Evolutionary conservation across 345 rosid species (phyloP), one percentile per base, ranked within the genome.

Genomic region (Geranium brycei): DNA sequence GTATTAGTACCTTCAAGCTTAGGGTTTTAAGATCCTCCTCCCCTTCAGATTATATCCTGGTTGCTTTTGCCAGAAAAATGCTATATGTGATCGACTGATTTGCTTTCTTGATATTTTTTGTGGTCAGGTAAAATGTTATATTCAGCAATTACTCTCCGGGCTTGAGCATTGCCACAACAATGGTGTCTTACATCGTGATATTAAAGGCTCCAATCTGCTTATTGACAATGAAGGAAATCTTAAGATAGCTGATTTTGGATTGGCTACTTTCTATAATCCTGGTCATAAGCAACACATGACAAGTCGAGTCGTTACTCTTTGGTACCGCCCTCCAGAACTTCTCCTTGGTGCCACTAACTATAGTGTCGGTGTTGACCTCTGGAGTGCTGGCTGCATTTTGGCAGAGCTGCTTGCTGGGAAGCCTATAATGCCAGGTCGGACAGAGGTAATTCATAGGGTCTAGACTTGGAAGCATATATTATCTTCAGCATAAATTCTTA

Each of bases 311-410:
- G 96, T 91, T 60, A 88, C 98, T 1, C 88, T 91, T n/a, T 91
- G 97, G 96, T 91, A 91, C 61, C 95, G 97, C 0, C 87, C 97
- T 41, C 98, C 96, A 0, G 96, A 91, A 66, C 96, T 91, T 74
- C 95, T 91, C 74, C 91, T 91, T 62, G 98, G 98, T 63, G 85
- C 95, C 66, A 82, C 91, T 16, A 70, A 72, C 60, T 91, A 91
- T 75, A 82, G 79, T 51, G 79, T 74, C 58, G 86, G 84, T 59
- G 89, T 91, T 74, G 98, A 91, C 71, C 84, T 91, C n/a, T 88
- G 95, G 98, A 88, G 98, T 78, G 89, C 91, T 3, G 98, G 98
- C 66, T 91, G 98, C 76, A 85, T 91, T 69, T 62, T 91, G 85
- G 91, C 96, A 0, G 98, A 91, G 80, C 76, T 91, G 68, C 87